phyloP scores from a whole-genome alignment of 2,329 filamentous ascomycete species.

The Teratosphaeria destructans region DNA sequence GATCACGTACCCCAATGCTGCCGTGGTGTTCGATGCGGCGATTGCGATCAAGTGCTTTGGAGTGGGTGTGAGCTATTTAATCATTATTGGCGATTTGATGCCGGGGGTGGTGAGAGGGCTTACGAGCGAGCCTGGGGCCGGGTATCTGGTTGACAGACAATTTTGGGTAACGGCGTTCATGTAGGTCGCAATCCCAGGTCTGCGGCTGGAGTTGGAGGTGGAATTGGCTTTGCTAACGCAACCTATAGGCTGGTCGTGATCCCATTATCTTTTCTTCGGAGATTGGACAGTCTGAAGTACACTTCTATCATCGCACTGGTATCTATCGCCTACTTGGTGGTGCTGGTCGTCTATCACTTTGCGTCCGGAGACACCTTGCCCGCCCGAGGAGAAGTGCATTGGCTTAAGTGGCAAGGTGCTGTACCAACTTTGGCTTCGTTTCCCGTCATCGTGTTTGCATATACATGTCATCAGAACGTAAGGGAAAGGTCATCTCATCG shows the following conservation, averaged over 20 bases:
- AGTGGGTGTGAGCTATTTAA: constrained; percentile 92
- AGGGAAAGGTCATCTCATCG: constrained; percentile 17
- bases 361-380: constrained; percentile 63
- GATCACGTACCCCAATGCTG: constrained; percentile 90
- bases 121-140: constrained; percentile 45
- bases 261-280: constrained; percentile 80
- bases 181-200: constrained; percentile 36
- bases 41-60: constrained; percentile 98
- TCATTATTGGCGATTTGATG: constrained; percentile 98
- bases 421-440: constrained; percentile 73
- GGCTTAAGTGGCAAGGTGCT: constrained; percentile 69
- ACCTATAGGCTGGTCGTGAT: constrained; percentile 71
- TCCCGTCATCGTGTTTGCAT: constrained; percentile 96
- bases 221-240: not conserved
- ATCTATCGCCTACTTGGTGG: constrained; percentile 86
- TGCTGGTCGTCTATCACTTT: constrained; percentile 90
- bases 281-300: constrained; percentile 92
- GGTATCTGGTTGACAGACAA: constrained; percentile 77
- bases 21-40: constrained; percentile 87
- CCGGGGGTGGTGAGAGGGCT: constrained; percentile 84
- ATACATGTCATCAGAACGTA: constrained; percentile 97
- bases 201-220: not conserved
- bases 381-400: constrained; percentile 62
- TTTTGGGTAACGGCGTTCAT: constrained; percentile 99
- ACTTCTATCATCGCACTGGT: constrained; percentile 85